These are phyloP conservation scores for Eucalyptus brandiana DNA, from an alignment of 345 rosid genomes.

Conservation along the genomic window DNA sequence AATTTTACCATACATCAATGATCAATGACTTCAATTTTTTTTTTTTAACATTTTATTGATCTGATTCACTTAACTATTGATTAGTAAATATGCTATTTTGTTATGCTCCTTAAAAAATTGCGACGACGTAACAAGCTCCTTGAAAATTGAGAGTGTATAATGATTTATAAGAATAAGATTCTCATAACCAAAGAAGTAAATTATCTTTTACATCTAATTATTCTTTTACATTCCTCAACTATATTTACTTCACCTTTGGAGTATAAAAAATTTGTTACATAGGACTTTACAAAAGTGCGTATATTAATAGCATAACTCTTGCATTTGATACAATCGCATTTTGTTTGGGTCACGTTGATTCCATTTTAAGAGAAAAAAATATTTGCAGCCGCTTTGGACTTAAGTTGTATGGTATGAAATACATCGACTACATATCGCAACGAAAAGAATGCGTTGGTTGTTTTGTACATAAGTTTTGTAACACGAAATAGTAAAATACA, in stretches of 20 bases:
- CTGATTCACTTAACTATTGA: no score
- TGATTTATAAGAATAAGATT: not conserved
- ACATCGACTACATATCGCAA: rapidly evolving
- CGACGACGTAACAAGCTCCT: no score
- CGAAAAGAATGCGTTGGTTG: not conserved
- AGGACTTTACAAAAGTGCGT: not conserved
- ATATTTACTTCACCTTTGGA: not conserved
- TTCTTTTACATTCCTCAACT: not conserved
- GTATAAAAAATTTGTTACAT: no score
- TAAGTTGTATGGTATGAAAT: not conserved
- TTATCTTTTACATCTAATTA: not conserved
- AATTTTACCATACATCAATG: no score
- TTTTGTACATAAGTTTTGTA: not conserved
- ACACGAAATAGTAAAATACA: not conserved
- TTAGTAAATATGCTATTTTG: not conserved
- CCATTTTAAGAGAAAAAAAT: not conserved
- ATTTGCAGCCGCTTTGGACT: no score
- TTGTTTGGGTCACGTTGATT: not conserved
- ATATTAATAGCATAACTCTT: not conserved
- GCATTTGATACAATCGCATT: not conserved
- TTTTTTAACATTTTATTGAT: no score
- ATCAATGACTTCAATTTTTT: not conserved
- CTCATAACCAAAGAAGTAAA: not conserved
- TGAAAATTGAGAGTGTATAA: not conserved
- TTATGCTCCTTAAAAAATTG: not conserved